These are phyloP conservation scores for Lepidium africanum DNA, from an alignment of 345 rosid genomes.

Conservation along the genomic window DNA sequence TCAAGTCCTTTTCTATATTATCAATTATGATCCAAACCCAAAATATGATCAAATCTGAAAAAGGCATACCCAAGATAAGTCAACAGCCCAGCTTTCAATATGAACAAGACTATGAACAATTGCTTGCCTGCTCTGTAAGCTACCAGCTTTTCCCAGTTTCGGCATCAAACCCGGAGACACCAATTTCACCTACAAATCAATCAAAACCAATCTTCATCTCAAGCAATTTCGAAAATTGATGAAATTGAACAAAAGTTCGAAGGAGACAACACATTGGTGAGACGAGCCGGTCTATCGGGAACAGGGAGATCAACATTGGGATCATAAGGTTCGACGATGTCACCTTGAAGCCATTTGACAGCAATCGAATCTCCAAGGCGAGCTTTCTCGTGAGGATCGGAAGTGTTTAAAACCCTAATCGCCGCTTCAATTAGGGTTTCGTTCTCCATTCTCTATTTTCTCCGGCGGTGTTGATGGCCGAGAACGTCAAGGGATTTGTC, in stretches of 20 bases:
- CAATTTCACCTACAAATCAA: slow-evolving; percentile 50
- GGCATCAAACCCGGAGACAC: slow-evolving; percentile 89
- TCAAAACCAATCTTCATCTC: not conserved
- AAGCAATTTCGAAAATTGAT: slow-evolving; percentile 7
- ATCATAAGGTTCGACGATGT: slow-evolving; percentile 44
- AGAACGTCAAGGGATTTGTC: not conserved
- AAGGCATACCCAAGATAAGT: slow-evolving; percentile 69
- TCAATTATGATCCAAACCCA: not conserved
- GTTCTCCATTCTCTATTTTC: slow-evolving; percentile 12
- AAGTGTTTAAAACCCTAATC: slow-evolving; percentile 57
- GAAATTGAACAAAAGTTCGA: not conserved
- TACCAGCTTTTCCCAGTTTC: slow-evolving; percentile 87
- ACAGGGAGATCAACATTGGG: slow-evolving; percentile 42
- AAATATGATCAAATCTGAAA: not conserved
- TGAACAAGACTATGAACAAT: slow-evolving; percentile 88
- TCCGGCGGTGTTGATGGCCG: slow-evolving; percentile 9
- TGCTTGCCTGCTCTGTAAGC: slow-evolving; percentile 88
- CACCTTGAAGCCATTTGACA: slow-evolving; percentile 73
- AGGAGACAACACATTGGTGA: slow-evolving; percentile 38
- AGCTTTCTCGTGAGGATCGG: slow-evolving; percentile 78
- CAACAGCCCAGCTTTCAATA: slow-evolving; percentile 92
- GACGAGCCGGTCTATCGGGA: slow-evolving; percentile 77
- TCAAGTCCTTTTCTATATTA: not conserved
- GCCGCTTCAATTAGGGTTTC: slow-evolving; percentile 80
- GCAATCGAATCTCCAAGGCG: slow-evolving; percentile 64